A percentile compares a stretch with the other conserved stretches of the same genome.
Evolutionary conservation across 1,284 basidiomycete genomes (phyloP).

Genomic region (Cutaneotrichosporon dermatis): DNA sequence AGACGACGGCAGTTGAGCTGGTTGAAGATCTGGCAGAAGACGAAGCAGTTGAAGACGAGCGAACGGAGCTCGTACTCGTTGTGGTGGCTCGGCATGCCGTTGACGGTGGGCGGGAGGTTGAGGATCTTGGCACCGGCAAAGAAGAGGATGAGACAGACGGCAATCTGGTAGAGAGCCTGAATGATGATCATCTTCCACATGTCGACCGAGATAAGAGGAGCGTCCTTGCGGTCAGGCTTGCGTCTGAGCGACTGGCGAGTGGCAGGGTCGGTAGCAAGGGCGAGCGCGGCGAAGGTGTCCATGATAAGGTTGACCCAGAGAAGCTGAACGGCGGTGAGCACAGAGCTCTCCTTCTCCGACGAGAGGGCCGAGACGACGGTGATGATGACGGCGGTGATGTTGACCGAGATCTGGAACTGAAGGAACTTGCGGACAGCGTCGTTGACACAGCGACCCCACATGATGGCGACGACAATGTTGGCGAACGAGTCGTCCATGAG

Average conservation of each 20-base stretch:
- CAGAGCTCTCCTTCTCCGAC: conserved; percentile 70
- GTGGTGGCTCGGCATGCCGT: conserved; percentile 8
- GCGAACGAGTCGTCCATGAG: conserved; percentile 98
- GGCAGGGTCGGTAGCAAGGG: conserved; percentile 93
- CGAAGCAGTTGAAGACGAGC: conserved; percentile 91
- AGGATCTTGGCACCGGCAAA: conserved; percentile 75
- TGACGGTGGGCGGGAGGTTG: conserved; percentile 50
- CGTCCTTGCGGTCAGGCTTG: conserved; percentile 81
- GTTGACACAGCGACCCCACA: conserved; percentile 98
- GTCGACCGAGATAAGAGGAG: conserved; percentile 82
- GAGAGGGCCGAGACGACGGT: conserved; percentile 88
- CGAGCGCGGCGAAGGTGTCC: conserved; percentile 97
- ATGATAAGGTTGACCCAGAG: conserved; percentile 74
- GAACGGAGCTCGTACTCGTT: conserved; percentile 63
- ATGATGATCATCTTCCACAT: conserved; percentile 94
- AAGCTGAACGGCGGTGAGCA: conserved; percentile 88
- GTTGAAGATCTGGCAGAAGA: conserved; percentile 93
- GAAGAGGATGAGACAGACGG: conserved; percentile 81
- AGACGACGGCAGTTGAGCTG: conserved; percentile 86
- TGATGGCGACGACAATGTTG: conserved; percentile 93
- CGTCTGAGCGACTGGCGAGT: conserved; percentile 74
- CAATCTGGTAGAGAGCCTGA: conserved; percentile 84
- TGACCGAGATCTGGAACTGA: conserved; percentile 96
- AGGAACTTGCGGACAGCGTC: conserved; percentile 96
- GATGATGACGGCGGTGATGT: conserved; percentile 90